These are phyloP conservation scores for Zygosaccharomyces sapae DNA, from an alignment of 1,139 yeast genomes.

Conservation along the genomic window DNA sequence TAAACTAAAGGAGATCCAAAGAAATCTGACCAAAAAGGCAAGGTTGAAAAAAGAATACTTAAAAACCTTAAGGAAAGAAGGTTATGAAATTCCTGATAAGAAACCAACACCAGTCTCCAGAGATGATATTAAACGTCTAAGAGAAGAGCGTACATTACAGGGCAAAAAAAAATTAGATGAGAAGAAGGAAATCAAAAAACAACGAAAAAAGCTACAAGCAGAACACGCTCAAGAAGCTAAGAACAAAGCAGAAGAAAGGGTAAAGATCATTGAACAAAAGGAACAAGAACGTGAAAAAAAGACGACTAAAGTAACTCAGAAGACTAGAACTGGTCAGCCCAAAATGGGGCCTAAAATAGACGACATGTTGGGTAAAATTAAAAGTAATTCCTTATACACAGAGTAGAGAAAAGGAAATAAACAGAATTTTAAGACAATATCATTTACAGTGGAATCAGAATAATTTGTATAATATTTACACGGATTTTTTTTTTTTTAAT, in stretches of 20 bases:
- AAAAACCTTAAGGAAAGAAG: slow-evolving; percentile 73
- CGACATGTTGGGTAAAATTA: slow-evolving; percentile 71
- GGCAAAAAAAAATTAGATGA: slow-evolving; percentile 28
- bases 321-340: slow-evolving; percentile 79
- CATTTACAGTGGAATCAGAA: slow-evolving; percentile 8
- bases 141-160: slow-evolving; percentile 23
- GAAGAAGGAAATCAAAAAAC: slow-evolving; percentile 48
- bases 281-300: slow-evolving; percentile 43
- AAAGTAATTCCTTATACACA: slow-evolving; percentile 42
- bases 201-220: slow-evolving; percentile 41
- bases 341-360: slow-evolving; percentile 86
- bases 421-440: neutral
- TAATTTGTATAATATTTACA: slow-evolving; percentile 5
- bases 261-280: slow-evolving; percentile 32
- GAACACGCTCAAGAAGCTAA: slow-evolving; percentile 37
- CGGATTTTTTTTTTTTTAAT: neutral
- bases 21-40: slow-evolving; percentile 76
- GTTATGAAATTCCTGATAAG: slow-evolving; percentile 45
- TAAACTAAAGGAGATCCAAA: slow-evolving; percentile 56
- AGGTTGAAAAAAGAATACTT: slow-evolving; percentile 77
- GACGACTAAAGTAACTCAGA: slow-evolving; percentile 51
- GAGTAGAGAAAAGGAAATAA: slow-evolving; percentile 14
- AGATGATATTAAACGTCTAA: slow-evolving; percentile 19
- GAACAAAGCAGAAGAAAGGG: slow-evolving; percentile 32
- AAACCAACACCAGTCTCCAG: slow-evolving; percentile 24